phyloP scores from a whole-genome alignment of 2,329 filamentous ascomycete species.

The Trichophaea hybrida region DNA sequence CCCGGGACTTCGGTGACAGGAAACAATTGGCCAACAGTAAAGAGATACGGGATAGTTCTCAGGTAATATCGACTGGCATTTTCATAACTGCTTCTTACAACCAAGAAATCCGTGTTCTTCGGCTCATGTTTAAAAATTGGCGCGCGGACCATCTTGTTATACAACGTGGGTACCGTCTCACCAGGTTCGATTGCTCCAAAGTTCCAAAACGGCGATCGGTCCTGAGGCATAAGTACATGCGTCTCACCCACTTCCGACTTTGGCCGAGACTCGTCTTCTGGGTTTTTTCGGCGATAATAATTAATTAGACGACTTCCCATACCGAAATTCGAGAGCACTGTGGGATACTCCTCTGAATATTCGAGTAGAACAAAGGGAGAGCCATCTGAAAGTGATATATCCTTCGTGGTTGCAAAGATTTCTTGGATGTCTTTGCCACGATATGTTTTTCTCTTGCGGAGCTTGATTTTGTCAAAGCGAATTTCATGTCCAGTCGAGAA shows the following conservation, averaged over 20 bases:
- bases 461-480: constrained; percentile 55
- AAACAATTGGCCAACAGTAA: constrained; percentile 82
- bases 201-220: constrained; percentile 88
- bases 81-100: constrained; percentile 61
- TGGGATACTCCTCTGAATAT: constrained; percentile 87
- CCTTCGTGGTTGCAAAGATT: constrained; percentile 64
- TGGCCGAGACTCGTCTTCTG: constrained; percentile 37
- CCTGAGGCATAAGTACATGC: constrained; percentile 74
- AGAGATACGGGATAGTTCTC: constrained; percentile 79
- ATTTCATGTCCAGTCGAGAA: constrained; percentile 58
- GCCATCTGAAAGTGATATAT: constrained; percentile 78
- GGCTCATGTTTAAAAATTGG: constrained; percentile 79
- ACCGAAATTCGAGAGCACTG: constrained; percentile 85
- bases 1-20: constrained; percentile 85
- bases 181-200: constrained; percentile 89
- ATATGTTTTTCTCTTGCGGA: constrained; percentile 66
- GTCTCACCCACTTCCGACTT: constrained; percentile 68
- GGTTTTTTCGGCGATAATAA: constrained; percentile 79
- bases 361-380: constrained; percentile 78
- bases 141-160: constrained; percentile 90
- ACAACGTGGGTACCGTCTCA: constrained; percentile 76
- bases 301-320: constrained; percentile 96
- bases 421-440: constrained; percentile 66
- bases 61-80: constrained; percentile 65
- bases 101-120: constrained; percentile 68